Evolutionary conservation across 192 early-diverging fungal genomes (phyloP), one percentile per base, ranked within the genome.

Genomic region (Coemansia sp.): DNA sequence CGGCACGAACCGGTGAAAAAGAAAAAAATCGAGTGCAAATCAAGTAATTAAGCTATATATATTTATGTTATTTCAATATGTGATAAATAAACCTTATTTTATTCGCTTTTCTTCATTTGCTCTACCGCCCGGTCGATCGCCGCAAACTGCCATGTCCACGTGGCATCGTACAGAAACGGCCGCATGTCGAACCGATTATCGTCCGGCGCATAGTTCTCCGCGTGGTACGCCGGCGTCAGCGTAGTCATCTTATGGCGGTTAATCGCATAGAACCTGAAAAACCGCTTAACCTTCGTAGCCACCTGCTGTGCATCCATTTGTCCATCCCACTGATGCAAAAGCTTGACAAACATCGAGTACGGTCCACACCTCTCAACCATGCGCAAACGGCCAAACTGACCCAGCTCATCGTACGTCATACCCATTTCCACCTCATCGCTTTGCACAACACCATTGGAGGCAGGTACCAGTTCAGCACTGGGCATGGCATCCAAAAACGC

Each of bases 191-290:
- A 99, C 36, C 97, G 89, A 71, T 99, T 98, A 73, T 98, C 96
- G 64, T 99, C 97, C 3, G 96, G 93, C 56, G 92, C 92, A 72
- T 99, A 99, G 0, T 90, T 86, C 59, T 94, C 94, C 49, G 96
- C 94, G 61, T 98, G 96, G 76, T 96, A 96, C 0, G 93, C 85
- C 1, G 97, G 97, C 7, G 97, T 97, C 7, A 99, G 67, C 0
- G 96, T 93, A 7, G 97, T 99, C 85, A 96, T 94, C 83, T 99
- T 99, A 84, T 99, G 97, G 40, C 97, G 88, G 85, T 99, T 99
- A 61, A 99, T 95, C 7, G 95, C 86, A 68, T 98, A 96, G 77
- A 87, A 99, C 64, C 90, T 94, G 76, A 97, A 99, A 79, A 99
- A 98, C 12, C 84, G 78, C 80, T 98, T 98, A 52, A 99, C 96